These are phyloP conservation scores for Zygoascus hellenicus DNA, from an alignment of 1,139 yeast species.

Conservation along the genomic window DNA sequence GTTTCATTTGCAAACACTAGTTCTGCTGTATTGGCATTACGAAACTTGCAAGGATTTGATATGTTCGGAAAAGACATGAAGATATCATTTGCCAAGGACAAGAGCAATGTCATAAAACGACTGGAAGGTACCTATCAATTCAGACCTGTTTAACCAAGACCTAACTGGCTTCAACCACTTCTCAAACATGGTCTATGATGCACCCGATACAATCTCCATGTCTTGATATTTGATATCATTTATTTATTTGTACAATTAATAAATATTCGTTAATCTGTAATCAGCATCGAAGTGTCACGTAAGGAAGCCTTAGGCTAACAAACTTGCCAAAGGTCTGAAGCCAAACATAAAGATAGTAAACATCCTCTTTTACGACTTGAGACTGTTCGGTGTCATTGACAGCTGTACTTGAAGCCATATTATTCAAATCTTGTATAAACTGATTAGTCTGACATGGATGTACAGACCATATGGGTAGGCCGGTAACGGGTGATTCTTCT, in stretches of 20 bases:
- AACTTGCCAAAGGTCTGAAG: slow-evolving; percentile 25
- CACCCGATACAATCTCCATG: slow-evolving; percentile 3
- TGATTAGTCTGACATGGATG: slow-evolving; percentile 37
- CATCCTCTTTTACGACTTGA: background rate
- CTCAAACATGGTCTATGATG: no score
- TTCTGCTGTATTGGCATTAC: slow-evolving; percentile 51
- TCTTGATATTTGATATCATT: slow-evolving; percentile 3
- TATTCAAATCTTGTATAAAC: slow-evolving; percentile 15
- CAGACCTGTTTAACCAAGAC: no score
- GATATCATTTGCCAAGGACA: slow-evolving; percentile 43
- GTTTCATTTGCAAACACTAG: slow-evolving; percentile 47
- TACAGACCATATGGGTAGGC: slow-evolving; percentile 32
- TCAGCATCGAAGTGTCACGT: background rate
- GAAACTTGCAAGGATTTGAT: slow-evolving; percentile 42
- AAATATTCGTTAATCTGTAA: background rate
- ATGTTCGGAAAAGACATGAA: slow-evolving; percentile 55
- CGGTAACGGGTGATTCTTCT: slow-evolving; percentile 32
- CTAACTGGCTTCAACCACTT: no score
- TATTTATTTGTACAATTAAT: background rate
- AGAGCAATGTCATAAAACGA: slow-evolving; percentile 31
- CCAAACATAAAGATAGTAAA: slow-evolving; percentile 20
- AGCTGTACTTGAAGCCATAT: background rate
- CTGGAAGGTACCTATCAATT: slow-evolving; percentile 29
- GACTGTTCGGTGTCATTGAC: background rate
- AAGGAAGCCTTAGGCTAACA: slow-evolving; percentile 17